A percentile compares a stretch with the other conserved stretches of the same genome.
Evolutionary conservation across 768 basidiomycete genomes (phyloP).

Genomic region (Lactarius trivialis): DNA sequence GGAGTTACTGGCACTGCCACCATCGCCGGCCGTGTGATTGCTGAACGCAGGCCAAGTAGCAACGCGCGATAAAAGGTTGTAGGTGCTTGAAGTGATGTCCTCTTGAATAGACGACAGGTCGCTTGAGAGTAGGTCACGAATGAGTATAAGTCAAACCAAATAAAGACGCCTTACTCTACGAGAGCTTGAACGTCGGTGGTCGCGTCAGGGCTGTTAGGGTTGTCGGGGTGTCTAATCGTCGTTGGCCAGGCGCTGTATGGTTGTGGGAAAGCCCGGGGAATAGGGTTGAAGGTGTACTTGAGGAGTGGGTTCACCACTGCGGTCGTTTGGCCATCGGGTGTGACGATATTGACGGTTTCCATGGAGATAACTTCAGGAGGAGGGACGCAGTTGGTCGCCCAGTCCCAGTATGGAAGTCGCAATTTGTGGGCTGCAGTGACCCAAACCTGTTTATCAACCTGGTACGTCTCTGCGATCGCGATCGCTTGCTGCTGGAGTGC

Average conservation of each 20-base stretch:
- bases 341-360: slow-evolving; percentile 31
- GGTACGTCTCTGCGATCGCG: slow-evolving; percentile 39
- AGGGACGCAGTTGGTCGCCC: slow-evolving; percentile 37
- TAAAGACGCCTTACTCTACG: slow-evolving; percentile 25
- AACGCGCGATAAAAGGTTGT: slow-evolving; percentile 35
- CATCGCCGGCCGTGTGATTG: slow-evolving; percentile 37
- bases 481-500: slow-evolving; percentile 36
- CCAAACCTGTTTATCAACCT: slow-evolving; percentile 27
- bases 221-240: slow-evolving; percentile 15
- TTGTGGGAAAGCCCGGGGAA: slow-evolving; percentile 8
- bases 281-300: slow-evolving; percentile 35
- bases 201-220: background rate
- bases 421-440: slow-evolving; percentile 32
- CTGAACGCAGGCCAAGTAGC: slow-evolving; percentile 41
- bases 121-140: background rate
- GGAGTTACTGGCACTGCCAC: slow-evolving; percentile 38
- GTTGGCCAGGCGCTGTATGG: slow-evolving; percentile 10
- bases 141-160: background rate
- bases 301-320: slow-evolving; percentile 32
- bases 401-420: slow-evolving; percentile 47
- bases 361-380: slow-evolving; percentile 36
- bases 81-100: slow-evolving; percentile 10
- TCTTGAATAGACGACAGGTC: slow-evolving; percentile 10
- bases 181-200: slow-evolving; percentile 28
- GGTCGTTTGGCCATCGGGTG: slow-evolving; percentile 28